Evolutionary conservation across 163 green algal genomes (phyloP).

Genomic region (Coccomyxa subellipsoidea): DNA sequence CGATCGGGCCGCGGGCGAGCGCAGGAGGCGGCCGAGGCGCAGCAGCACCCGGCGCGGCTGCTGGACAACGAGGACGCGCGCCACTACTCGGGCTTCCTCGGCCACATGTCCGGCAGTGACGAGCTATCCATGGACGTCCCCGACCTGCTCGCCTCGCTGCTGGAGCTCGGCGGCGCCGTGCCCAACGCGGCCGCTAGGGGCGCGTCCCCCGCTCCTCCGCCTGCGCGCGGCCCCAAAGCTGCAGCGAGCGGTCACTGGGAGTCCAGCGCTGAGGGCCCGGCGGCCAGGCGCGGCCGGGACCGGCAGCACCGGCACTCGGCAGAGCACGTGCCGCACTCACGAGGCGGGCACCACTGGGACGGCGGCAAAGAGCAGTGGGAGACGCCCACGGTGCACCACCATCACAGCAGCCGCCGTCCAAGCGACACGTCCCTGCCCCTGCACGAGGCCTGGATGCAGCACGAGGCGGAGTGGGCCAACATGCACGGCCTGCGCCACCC

Average conservation of each 20-base stretch:
- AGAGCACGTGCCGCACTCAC: not conserved
- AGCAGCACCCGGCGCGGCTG: constrained; percentile 3
- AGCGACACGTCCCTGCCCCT: not conserved
- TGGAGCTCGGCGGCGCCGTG: not conserved
- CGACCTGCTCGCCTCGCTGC: constrained; percentile 6
- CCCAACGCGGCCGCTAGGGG: not conserved
- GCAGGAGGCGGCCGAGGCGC: not conserved
- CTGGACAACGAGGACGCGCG: not conserved
- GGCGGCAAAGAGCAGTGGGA: not conserved
- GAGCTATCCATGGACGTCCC: constrained; percentile 7
- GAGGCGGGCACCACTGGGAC: not conserved
- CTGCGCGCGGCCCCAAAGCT: not conserved
- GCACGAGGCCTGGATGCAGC: constrained; percentile 4
- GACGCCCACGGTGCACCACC: not conserved
- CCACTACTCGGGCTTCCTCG: constrained; percentile 4
- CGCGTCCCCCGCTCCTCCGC: not conserved
- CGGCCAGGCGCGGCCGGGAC: not conserved
- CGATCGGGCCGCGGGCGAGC: not conserved
- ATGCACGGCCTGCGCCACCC: not conserved
- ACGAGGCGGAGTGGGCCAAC: constrained; percentile 1
- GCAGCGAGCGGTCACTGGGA: not conserved
- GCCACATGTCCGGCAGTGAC: not conserved
- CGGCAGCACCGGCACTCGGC: not conserved
- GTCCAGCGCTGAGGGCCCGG: not conserved
- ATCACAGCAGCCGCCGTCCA: not conserved